Base-by-base conservation (phyloP, 2,329 filamentous ascomycete genomes). In the Fusarium clavum region DNA sequence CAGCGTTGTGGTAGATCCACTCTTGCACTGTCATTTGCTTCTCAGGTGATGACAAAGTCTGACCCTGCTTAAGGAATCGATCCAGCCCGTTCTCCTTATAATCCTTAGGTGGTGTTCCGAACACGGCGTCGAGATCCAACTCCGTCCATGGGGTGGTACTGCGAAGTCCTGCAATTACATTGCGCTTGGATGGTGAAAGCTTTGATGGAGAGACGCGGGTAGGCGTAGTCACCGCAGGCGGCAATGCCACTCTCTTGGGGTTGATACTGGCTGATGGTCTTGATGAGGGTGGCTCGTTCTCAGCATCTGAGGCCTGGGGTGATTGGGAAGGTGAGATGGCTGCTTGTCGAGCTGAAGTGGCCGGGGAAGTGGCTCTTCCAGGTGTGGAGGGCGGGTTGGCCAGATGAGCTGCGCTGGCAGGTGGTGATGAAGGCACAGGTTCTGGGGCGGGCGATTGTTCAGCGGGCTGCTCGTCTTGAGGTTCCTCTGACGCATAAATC, bases 1-100 rank as follows among this genome's bases (percentile, higher is more conserved):
- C 86, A 0, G 96, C 96, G 72, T 96, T 94, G 80, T 91, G 88
- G 61, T 90, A 84, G 41, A 99, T 92, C 94, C 95, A 99, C 79
- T 98, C 90, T 79, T 97, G 94, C 0, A 98, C 93, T 8, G 90
- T 95, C 94, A 99, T 97, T 40, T 87, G 84, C 83, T 92, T 94
- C 82, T 98, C 96, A 0, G 90, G 88, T 56, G 87, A 92, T 4
- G 88, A 91, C 56, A 99, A 81, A 16, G 87, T 87, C 1, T 84
- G 84, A 14, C 88, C 89, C 41, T 85, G 83, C 59, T 83, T 84
- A 18, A 91, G 77, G 27, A 88, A 81, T 12, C 81, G 79, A 20
- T 82, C 82, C 3, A 83, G 82, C 0, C 81, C 79, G 58, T 88
- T 89, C 71, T 90, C 86, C 74, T 86, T 86, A 45, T 86, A 73